phyloP scores from a whole-genome alignment of 352 stramenopile species.

The Globisporangium parvum region DNA sequence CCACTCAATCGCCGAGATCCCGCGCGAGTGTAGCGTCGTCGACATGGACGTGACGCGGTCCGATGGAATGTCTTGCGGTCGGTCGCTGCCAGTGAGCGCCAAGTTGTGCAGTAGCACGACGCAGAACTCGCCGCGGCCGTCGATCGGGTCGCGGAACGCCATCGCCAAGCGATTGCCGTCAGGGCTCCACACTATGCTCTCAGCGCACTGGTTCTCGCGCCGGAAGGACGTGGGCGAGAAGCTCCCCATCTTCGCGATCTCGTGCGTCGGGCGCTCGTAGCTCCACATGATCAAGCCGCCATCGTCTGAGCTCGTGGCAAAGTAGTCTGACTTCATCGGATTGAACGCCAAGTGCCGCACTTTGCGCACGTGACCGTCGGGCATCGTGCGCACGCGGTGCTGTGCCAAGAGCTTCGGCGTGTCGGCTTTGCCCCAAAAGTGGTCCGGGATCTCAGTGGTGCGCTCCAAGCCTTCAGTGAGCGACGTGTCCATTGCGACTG shows the following conservation, averaged over 20 bases:
- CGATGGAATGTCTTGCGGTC: constrained; percentile 35
- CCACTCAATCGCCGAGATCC: constrained; percentile 70
- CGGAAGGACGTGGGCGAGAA: constrained; percentile 60
- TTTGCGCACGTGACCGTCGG: constrained; percentile 63
- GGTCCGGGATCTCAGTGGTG: constrained; percentile 39
- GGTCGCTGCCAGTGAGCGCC: constrained; percentile 35
- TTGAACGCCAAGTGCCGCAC: constrained; percentile 73
- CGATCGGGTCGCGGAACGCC: constrained; percentile 65
- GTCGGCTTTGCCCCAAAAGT: constrained; percentile 70
- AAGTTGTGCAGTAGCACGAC: constrained; percentile 68
- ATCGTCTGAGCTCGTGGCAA: constrained; percentile 74
- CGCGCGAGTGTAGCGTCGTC: constrained; percentile 53
- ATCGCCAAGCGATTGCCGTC: constrained; percentile 72
- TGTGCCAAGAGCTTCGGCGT: constrained; percentile 66
- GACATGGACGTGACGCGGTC: constrained; percentile 52
- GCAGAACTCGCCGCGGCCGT: constrained; percentile 65
- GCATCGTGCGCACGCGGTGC: constrained; percentile 48
- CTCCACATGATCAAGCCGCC: constrained; percentile 76
- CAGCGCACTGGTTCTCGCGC: constrained; percentile 49
- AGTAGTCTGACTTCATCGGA: constrained; percentile 59
- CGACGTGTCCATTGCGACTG: constrained; percentile 26
- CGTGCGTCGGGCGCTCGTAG: constrained; percentile 55
- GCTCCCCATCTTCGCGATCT: constrained; percentile 54
- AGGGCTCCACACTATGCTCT: constrained; percentile 71
- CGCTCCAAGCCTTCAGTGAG: background rate